Evolutionary conservation across 345 rosid species (phyloP), one percentile per base, ranked within the genome.

Genomic region (Acer yangbiense): DNA sequence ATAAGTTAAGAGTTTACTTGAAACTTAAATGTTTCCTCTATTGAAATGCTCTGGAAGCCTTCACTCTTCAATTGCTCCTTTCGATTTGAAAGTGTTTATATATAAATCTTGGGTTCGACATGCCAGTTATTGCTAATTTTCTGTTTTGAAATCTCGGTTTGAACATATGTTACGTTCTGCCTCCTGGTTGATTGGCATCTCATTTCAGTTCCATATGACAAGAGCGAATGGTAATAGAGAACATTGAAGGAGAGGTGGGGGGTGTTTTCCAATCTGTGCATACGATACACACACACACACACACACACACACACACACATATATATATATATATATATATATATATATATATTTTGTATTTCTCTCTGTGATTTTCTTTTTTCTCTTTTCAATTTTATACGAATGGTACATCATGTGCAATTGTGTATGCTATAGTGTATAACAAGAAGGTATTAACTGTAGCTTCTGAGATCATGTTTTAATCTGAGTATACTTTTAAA

Each of bases 401-500:
- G 62, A 63, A 63, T 77, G 71, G 55, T 64, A 71, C 50, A 61
- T n/a, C 21, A 29, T 54, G 58, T 65, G 35, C 39, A 32, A 3
- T 32, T 32, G 35, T 32, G 35, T 39, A 32, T 64, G 62, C 12
- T 63, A 63, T 57, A 25, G 7, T 25, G 46, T 17, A 65, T 41
- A 67, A 57, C 4, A 32, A 65, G 10, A 12, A 63, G 18, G 18
- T 9, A 17, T 60, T 54, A 83, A 44, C 76, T 48, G 66, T 73
- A 76, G 57, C 65, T 63, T 61, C 61, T 64, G 63, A 57, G 75
- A 54, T 79, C 61, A 67, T 67, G 73, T 68, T 69, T 65, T 74
- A 16, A 39, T 78, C 80, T 79, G 69, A 93, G 97, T 62, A 86
- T 9, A 4, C 70, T 85, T 76, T 78, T 92, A 77, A 95, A 95